phyloP scores from a whole-genome alignment of 768 basidiomycete species.

The Tylopilus felleus region DNA sequence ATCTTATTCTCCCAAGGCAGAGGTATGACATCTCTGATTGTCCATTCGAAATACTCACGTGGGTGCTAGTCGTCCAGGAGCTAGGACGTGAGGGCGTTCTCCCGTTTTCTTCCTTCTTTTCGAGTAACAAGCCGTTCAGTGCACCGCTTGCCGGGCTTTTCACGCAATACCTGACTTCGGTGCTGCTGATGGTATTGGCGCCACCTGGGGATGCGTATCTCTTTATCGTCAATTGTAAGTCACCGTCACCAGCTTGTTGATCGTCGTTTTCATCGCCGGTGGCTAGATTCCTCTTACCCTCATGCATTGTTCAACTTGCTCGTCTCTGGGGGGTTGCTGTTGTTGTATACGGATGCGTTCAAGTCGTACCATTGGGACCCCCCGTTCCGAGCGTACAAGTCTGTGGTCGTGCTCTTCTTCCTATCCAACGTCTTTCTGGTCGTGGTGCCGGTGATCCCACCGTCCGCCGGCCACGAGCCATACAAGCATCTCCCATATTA shows the following conservation, averaged over 20 bases:
- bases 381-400: constrained; percentile 56
- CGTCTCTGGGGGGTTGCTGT: constrained; percentile 58
- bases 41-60: neutral
- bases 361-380: constrained; percentile 55
- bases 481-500: constrained; percentile 67
- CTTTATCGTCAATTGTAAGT: constrained; percentile 63
- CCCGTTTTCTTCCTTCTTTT: constrained; percentile 63
- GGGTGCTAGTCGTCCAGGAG: constrained; percentile 61
- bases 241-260: neutral
- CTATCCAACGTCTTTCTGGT: constrained; percentile 63
- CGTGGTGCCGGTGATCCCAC: constrained; percentile 63
- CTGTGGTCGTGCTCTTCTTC: constrained; percentile 52
- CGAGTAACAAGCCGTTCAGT: constrained; percentile 67
- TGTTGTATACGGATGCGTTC: constrained; percentile 51
- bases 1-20: constrained; percentile 64
- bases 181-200: constrained; percentile 48
- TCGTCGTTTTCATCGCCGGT: neutral
- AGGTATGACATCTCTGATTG: constrained; percentile 39
- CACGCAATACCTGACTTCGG: constrained; percentile 58
- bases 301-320: constrained; percentile 54
- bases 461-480: constrained; percentile 44
- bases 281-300: constrained; percentile 56
- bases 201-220: constrained; percentile 75
- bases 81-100: constrained; percentile 69
- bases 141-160: constrained; percentile 64